A percentile compares a stretch with the other conserved stretches of the same genome.
Evolutionary conservation across 306 rosid genomes (phyloP).

Genomic region (Malus asiatica): DNA sequence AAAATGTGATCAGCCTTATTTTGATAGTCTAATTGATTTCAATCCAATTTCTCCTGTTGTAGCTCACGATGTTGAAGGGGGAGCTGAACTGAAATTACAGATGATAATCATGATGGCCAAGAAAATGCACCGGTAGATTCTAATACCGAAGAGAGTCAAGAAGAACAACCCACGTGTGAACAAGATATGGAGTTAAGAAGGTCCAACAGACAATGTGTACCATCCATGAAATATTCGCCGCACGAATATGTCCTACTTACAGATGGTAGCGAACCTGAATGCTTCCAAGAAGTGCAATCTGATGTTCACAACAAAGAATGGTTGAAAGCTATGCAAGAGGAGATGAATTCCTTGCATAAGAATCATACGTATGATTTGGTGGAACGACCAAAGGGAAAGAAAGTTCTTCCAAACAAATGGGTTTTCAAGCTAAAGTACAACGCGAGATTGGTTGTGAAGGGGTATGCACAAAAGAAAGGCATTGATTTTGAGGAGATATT

Average conservation of each 20-base stretch:
- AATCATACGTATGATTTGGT: not conserved
- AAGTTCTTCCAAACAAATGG: not conserved
- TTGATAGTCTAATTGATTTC: no score
- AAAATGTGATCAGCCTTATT: not conserved
- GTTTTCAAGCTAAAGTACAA: not conserved
- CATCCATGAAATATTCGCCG: no score
- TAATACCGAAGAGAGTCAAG: no score
- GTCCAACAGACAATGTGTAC: no score
- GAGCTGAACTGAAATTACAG: no score
- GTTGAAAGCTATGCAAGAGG: not conserved
- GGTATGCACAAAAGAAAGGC: not conserved
- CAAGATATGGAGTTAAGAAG: no score
- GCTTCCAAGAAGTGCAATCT: no score
- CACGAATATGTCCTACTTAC: no score
- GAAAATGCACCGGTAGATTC: fast-evolving
- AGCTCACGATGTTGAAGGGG: not conserved
- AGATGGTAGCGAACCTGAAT: no score
- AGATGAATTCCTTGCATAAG: not conserved
- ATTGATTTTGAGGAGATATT: not conserved
- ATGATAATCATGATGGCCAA: no score
- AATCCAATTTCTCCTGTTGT: not conserved
- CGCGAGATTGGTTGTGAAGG: not conserved
- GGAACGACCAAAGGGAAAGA: not conserved
- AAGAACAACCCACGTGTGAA: no score
- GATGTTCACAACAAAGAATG: not conserved